Evolutionary conservation across 2,329 filamentous ascomycete genomes (phyloP).

Genomic region (Pestalotiopsis fici): DNA sequence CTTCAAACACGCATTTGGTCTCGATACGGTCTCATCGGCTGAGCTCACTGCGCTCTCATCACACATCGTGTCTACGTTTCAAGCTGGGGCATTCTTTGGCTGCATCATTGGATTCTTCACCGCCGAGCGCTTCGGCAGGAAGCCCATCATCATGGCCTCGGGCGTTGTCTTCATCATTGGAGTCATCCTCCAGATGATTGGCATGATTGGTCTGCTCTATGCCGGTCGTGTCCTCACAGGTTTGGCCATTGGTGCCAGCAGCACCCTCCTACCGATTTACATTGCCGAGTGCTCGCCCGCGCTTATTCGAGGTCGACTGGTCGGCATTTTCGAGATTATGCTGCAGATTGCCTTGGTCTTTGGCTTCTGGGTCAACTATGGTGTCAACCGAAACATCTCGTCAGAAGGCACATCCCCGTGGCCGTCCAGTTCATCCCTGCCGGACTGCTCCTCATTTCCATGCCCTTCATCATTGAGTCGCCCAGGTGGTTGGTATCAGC

Average conservation of each 20-base stretch:
- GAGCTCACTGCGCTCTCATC: conserved; percentile 42
- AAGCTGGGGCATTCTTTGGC: conserved; percentile 66
- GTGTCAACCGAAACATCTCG: conserved; percentile 27
- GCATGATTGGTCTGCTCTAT: conserved; percentile 34
- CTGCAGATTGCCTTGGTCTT: conserved; percentile 8
- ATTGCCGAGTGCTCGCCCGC: conserved; percentile 36
- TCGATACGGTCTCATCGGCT: conserved; percentile 32
- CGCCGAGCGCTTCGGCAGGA: conserved; percentile 40
- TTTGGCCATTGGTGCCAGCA: conserved; percentile 43
- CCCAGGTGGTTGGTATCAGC: conserved; percentile 24
- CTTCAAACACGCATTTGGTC: conserved; percentile 56
- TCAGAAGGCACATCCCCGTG: conserved; percentile 24
- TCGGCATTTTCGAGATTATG: conserved; percentile 46
- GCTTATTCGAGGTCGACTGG: conserved; percentile 45
- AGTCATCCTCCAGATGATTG: conserved; percentile 21
- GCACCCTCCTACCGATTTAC: conserved; percentile 38
- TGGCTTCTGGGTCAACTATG: conserved; percentile 37
- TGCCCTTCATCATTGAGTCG: conserved; percentile 20
- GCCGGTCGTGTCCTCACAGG: conserved; percentile 44
- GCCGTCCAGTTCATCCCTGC: conserved; percentile 25
- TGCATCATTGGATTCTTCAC: conserved; percentile 49
- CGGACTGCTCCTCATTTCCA: conserved; percentile 24
- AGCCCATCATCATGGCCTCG: conserved; percentile 38
- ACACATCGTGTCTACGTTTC: conserved; percentile 62
- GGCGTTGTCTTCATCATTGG: conserved; percentile 33